phyloP scores from a whole-genome alignment of 106 monocot genomes.

The Dioscorea alata region DNA sequence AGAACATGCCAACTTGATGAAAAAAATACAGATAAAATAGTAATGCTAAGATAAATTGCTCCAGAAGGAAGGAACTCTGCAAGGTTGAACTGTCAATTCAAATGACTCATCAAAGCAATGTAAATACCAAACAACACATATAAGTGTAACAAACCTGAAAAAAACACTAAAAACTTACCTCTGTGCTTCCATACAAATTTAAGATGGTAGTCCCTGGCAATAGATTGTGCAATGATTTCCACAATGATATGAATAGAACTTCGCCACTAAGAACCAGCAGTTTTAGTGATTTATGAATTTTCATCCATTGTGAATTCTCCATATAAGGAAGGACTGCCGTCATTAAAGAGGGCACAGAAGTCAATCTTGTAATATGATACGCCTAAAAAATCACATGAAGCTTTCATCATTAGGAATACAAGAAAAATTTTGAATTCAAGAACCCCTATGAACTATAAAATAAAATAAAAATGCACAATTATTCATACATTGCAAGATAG shows the following conservation, averaged over 20 bases:
- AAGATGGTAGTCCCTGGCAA: conserved; percentile 69
- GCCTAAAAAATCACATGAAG: conserved; percentile 34
- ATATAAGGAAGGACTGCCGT: conserved; percentile 39
- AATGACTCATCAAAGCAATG: too few species aligned
- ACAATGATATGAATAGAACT: conserved; percentile 61
- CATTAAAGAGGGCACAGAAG: conserved; percentile 67
- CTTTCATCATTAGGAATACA: too few species aligned
- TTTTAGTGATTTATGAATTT: conserved; percentile 44
- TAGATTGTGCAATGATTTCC: conserved; percentile 43
- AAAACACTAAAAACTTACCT: conserved; percentile 51
- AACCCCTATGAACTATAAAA: too few species aligned
- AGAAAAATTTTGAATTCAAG: too few species aligned
- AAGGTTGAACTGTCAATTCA: background rate
- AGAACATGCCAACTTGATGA: too few species aligned
- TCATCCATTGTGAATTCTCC: conserved; percentile 13
- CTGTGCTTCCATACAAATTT: conserved; percentile 95
- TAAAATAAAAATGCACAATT: too few species aligned
- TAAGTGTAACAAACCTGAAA: conserved; percentile 14
- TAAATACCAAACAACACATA: too few species aligned
- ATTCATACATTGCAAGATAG: too few species aligned
- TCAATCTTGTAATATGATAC: conserved; percentile 74
- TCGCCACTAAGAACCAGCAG: conserved; percentile 88
- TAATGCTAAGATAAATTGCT: background rate
- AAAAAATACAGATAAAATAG: too few species aligned
- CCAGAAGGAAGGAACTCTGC: background rate